phyloP scores from a whole-genome alignment of 306 rosid species.

The Corylus avellana region DNA sequence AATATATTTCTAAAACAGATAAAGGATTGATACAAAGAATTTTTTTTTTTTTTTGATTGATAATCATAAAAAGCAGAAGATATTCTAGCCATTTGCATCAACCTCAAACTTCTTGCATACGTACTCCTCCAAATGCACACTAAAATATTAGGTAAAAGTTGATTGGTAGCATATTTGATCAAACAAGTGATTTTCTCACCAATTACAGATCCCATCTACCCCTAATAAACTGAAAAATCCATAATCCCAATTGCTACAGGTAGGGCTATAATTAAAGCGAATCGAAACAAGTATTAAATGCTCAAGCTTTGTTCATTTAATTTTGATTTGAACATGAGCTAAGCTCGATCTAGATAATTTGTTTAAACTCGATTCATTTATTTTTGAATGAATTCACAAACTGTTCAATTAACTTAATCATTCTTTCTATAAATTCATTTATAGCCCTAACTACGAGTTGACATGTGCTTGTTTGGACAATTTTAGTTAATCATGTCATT shows the following conservation, averaged over 20 bases:
- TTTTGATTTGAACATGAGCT: too few species aligned
- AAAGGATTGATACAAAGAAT: background rate
- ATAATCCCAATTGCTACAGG: background rate
- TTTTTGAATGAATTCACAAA: too few species aligned
- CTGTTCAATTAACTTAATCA: too few species aligned
- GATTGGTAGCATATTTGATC: constrained; percentile 8
- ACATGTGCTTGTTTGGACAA: background rate
- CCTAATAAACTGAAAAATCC: background rate
- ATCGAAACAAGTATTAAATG: too few species aligned
- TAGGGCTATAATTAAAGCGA: too few species aligned
- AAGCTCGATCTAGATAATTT: too few species aligned
- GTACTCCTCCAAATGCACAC: background rate
- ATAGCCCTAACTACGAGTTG: background rate
- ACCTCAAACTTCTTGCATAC: constrained; percentile 4
- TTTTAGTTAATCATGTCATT: too few species aligned
- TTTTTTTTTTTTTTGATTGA: background rate
- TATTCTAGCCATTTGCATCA: constrained; percentile 3
- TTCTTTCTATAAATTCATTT: too few species aligned
- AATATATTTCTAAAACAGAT: background rate
- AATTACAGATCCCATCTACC: background rate
- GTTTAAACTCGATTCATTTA: too few species aligned
- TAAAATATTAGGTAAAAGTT: constrained; percentile 7
- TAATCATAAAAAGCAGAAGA: background rate
- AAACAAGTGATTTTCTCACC: constrained; percentile 1
- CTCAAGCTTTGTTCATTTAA: too few species aligned